A percentile compares a stretch with the other conserved stretches of the same genome.
These are phyloP conservation scores for Diplodia seriata DNA, from an alignment of 2,329 filamentous ascomycete genomes.

Conservation along the genomic window DNA sequence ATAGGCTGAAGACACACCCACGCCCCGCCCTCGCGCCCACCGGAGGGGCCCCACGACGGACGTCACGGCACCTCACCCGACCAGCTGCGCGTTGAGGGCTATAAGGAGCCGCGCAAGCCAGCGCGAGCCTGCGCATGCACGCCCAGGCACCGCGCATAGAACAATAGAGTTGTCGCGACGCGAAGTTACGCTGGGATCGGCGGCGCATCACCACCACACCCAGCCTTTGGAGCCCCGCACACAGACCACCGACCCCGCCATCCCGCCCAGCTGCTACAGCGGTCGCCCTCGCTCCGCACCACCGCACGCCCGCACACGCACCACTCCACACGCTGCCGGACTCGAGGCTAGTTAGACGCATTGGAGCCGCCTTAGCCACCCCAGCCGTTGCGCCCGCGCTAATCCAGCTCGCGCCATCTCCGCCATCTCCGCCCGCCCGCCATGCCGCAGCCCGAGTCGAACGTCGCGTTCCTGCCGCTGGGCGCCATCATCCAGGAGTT, in stretches of 20 bases:
- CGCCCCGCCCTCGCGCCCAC: conserved; percentile 19
- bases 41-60: conserved; percentile 6
- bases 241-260: conserved; percentile 24
- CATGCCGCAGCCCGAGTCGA: conserved; percentile 30
- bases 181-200: conserved; percentile 30
- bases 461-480: conserved; percentile 67
- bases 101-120: conserved; percentile 1
- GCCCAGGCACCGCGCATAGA: conserved; percentile 8
- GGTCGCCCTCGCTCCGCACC: conserved; percentile 14
- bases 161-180: conserved; percentile 21
- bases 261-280: conserved; percentile 17
- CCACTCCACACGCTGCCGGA: conserved; percentile 5
- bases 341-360: conserved; percentile 13
- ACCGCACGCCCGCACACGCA: conserved; percentile 11
- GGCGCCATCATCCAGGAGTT: conserved; percentile 85
- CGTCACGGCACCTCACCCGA: conserved; percentile 24
- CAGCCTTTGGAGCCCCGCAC: conserved; percentile 10
- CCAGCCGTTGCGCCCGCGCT: neutral
- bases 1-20: conserved; percentile 17
- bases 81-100: neutral
- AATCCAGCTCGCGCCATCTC: neutral
- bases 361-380: conserved; percentile 2
- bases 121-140: neutral
- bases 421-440: neutral
- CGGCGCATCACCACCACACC: conserved; percentile 21